Evolutionary conservation across 2,329 filamentous ascomycete species (phyloP), one percentile per base, ranked within the genome.

Genomic region (Penicillium glabrum): DNA sequence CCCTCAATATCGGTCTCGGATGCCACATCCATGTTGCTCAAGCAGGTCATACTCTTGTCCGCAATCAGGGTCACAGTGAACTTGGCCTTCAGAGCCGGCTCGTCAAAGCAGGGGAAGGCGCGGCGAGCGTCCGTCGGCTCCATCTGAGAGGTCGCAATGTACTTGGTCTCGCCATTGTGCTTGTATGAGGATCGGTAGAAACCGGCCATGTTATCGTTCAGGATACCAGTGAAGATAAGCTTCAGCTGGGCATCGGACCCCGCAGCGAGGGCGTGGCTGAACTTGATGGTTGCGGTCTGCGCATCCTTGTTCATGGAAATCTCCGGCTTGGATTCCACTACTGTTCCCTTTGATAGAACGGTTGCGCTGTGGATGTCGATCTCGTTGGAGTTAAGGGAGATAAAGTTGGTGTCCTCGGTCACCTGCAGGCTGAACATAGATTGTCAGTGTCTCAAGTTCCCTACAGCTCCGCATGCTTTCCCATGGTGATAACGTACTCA

Each of bases 101-200:
- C 95, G 71, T 98, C 93, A 74, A 97, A 97, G 78, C 93, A 97
- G 44, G 93, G 93, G 79, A 98, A 96, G 7, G 93, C 92, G 67
- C 93, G 85, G 67, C 93, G 86, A 60, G 91, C 93, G 78, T 98
- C 93, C 14, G 93, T 97, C 39, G 93, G 89, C 80, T 98, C 93
- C 90, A 98, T 96, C 81, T 98, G 93, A 19, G 91, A 91, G 26
- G 92, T 93, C 27, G 93, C 93, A 70, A 98, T 82, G 72, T 93
- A 89, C 64, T 89, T 90, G 57, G 88, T 87, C 58, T 85, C 86
- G 39, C 93, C 93, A 69, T 95, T 86, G 59, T 86, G 87, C 81
- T 95, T 96, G 82, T 93, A 98, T 7, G 91, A 96, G 1, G 92
- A 96, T 57, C 93, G 87, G 79, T 98, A 98, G 83, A 98, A 98